These are phyloP conservation scores for Amphichorda felina DNA, from an alignment of 2,329 filamentous ascomycete genomes.

Conservation along the genomic window DNA sequence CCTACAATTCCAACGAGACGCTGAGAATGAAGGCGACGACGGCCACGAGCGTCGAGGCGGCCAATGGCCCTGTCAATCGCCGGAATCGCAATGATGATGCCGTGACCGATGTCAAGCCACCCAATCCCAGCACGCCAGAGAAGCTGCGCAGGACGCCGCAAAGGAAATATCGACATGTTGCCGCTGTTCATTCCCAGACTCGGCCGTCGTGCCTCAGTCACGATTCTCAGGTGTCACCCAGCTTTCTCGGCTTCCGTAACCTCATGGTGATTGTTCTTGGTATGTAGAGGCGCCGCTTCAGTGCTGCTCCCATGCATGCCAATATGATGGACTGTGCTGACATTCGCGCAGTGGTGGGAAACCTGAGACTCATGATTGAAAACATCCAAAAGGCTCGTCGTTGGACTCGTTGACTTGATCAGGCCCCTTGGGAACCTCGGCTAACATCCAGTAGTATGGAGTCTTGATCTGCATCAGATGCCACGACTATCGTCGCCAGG, in stretches of 20 bases:
- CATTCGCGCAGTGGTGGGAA: conserved; percentile 62
- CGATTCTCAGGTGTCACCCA: conserved; percentile 62
- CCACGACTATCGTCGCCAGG: conserved; percentile 73
- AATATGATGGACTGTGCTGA: conserved; percentile 5
- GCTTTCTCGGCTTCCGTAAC: conserved; percentile 89
- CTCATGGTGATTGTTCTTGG: conserved; percentile 88
- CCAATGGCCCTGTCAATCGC: conserved; percentile 2
- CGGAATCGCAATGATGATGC: conserved; percentile 13
- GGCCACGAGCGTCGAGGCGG: conserved; percentile 19
- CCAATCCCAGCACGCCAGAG: conserved; percentile 11
- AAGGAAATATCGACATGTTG: conserved; percentile 82
- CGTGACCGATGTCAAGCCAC: conserved; percentile 8
- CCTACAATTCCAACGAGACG: background rate
- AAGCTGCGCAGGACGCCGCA: conserved; percentile 9
- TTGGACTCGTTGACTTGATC: background rate
- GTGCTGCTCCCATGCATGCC: too few species aligned
- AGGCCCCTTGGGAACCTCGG: background rate
- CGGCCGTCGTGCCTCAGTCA: conserved; percentile 77
- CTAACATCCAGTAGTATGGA: conserved; percentile 54
- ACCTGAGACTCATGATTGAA: conserved; percentile 87
- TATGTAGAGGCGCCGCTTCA: too few species aligned
- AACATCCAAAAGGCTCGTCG: conserved; percentile 78
- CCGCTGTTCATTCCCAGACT: conserved; percentile 64
- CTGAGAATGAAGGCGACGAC: conserved; percentile 19
- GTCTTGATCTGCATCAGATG: conserved; percentile 86